Base-by-base conservation (phyloP, 2,329 filamentous ascomycete genomes). In the Cladosporium cucumerinum region DNA sequence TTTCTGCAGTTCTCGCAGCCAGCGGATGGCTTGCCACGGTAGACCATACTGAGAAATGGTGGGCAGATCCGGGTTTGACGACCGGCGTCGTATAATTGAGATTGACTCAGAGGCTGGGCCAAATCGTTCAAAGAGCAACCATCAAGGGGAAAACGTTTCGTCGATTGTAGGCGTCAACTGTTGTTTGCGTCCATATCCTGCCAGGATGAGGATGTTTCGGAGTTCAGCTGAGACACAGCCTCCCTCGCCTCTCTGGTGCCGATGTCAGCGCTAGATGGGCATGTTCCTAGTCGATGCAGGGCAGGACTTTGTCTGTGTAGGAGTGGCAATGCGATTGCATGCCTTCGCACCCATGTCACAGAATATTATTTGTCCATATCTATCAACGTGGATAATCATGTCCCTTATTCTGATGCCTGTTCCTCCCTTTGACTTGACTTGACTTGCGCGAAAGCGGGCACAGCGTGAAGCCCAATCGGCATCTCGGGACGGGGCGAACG, bases 1-100 rank as follows among this genome's bases (percentile, higher is more conserved):
- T 73, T 74, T 51, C 73, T 70, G 61, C 74, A 76, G 57, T 69
- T 68, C 65, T 74, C 73, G 67, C 74, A 76, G 62, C 73, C 73
- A 28, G 72, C 71, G 34, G 70, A 73, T 57, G 72, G 74, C 67
- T 73, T 75, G 61, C 72, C 72, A 34, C 71, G 66, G 57, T 74
- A 74, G 11, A 74, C 72, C 71, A 74, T 74, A 18, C n/a, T 43
- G 18, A 48, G 21, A 5, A 32, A 23, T 21, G 54, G 32, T 36
- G 54, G 54, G 51, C 51, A 54, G 28, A 21, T n/a, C 30, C 51
- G 14, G 26, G 49, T n/a, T 21, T 1, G 10, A 46, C 39, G n/a
- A 46, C 8, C 39, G n/a, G 3, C n/a, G 39, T 21, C 39, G 39
- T 21, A 23, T 8, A 23, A 3, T 21, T 4, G 5, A 46, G 18